Conservation (phyloP, 163 green algal species). For the Chlorella variabilis region DNA sequence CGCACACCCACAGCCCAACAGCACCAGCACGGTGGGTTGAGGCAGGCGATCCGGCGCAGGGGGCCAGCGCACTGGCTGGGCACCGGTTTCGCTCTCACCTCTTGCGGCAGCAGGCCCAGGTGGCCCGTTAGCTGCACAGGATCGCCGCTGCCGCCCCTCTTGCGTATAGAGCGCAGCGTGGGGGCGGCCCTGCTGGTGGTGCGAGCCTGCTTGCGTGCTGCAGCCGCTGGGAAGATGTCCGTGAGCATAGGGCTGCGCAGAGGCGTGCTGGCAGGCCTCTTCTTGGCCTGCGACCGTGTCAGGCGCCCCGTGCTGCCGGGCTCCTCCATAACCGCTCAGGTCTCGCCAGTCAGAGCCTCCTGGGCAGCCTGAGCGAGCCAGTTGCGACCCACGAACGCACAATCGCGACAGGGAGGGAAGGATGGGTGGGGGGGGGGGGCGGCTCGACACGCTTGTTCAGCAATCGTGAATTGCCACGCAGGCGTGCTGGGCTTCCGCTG, state of each 20-base stretch:
- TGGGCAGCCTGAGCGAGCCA: too few relatives aligned
- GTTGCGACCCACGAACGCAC: too few relatives aligned
- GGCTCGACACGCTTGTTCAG: too few relatives aligned
- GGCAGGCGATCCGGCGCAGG: background rate
- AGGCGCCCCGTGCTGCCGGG: background rate
- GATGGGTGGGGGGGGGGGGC: too few relatives aligned
- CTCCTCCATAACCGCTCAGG: background rate
- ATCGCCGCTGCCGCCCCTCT: background rate
- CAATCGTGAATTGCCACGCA: too few relatives aligned
- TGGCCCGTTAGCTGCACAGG: background rate
- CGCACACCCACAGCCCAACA: too few relatives aligned
- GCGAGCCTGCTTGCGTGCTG: conserved; percentile 21
- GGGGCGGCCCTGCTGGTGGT: conserved; percentile 1
- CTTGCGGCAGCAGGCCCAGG: conserved; percentile 8
- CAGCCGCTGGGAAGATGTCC: background rate
- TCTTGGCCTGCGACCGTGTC: conserved; percentile 9
- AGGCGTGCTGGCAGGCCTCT: conserved; percentile 4
- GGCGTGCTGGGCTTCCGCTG: too few relatives aligned
- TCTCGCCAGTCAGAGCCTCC: too few relatives aligned
- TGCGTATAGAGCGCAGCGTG: background rate
- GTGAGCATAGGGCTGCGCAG: background rate
- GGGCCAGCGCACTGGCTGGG: too few relatives aligned
- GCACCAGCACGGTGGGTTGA: background rate
- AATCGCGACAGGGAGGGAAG: too few relatives aligned
- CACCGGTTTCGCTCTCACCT: too few relatives aligned